Conservation (phyloP, 305 asterid species). For the Solanum hybrid region DNA sequence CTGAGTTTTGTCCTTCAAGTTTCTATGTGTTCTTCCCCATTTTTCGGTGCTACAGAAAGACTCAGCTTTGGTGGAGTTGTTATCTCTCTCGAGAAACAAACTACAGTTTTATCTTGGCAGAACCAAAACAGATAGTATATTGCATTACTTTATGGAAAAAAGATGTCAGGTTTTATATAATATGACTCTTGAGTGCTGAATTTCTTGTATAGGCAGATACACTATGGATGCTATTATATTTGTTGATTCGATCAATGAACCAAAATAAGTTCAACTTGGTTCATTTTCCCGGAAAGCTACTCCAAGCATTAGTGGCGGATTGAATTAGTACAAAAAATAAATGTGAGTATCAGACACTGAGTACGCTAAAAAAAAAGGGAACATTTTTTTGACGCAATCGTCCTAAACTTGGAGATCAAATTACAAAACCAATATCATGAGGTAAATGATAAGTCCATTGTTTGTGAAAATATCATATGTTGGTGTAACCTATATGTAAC, state of each 20-base stretch:
- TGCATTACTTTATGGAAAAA: neutral
- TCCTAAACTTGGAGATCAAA: neutral
- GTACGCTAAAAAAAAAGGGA: neutral
- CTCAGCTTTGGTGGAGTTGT: neutral
- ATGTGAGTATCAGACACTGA: neutral
- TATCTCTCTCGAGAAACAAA: neutral
- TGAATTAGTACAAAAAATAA: neutral
- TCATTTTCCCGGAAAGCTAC: neutral
- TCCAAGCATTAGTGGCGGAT: neutral
- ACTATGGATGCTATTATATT: neutral
- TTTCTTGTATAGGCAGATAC: neutral
- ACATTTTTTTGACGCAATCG: neutral
- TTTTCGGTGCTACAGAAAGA: neutral
- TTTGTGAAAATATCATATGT: neutral
- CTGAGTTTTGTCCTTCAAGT: neutral
- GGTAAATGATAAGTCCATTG: neutral
- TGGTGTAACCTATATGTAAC: neutral
- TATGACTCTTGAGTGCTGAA: neutral
- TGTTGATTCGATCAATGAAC: neutral
- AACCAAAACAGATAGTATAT: neutral
- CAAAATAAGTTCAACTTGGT: neutral
- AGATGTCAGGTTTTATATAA: neutral
- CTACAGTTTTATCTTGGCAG: neutral
- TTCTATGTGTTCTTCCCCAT: neutral
- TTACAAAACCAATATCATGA: neutral